These are phyloP conservation scores for Termitomyces sp. DNA, from an alignment of 768 basidiomycete genomes.

Conservation along the genomic window DNA sequence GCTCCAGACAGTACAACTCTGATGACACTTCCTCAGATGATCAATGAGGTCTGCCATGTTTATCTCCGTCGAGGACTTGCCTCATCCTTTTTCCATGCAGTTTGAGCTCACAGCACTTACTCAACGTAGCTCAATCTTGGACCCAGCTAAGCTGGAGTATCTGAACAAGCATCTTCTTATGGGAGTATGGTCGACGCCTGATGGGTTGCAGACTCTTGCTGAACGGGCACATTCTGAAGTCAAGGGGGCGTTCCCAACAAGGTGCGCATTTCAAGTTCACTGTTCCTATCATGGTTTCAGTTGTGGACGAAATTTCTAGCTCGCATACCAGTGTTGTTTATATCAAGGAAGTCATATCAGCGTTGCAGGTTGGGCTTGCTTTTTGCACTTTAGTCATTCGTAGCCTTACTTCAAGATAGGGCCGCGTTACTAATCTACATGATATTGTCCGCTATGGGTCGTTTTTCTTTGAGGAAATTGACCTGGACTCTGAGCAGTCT, in stretches of 20 bases:
- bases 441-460: constrained; percentile 67
- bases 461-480: constrained; percentile 76
- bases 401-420: constrained; percentile 31
- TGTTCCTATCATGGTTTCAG: background rate
- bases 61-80: background rate
- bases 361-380: constrained; percentile 44
- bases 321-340: constrained; percentile 49
- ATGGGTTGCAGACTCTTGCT: constrained; percentile 51
- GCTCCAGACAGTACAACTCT: constrained; percentile 64
- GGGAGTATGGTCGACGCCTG: constrained; percentile 42
- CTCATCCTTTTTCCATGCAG: constrained; percentile 24
- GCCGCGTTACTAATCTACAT: constrained; percentile 61
- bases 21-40: constrained; percentile 63
- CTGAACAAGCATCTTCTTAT: constrained; percentile 86
- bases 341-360: constrained; percentile 57
- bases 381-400: background rate
- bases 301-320: constrained; percentile 21
- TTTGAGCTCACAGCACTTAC: constrained; percentile 78
- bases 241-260: constrained; percentile 53
- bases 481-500: constrained; percentile 52
- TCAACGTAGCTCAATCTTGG: constrained; percentile 79
- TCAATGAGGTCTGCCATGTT: constrained; percentile 37
- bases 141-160: constrained; percentile 74
- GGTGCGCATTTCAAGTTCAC: constrained; percentile 32
- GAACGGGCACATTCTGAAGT: constrained; percentile 46